Evolutionary conservation across 768 basidiomycete genomes (phyloP).

Genomic region (Hemileccinum rubropunctum): DNA sequence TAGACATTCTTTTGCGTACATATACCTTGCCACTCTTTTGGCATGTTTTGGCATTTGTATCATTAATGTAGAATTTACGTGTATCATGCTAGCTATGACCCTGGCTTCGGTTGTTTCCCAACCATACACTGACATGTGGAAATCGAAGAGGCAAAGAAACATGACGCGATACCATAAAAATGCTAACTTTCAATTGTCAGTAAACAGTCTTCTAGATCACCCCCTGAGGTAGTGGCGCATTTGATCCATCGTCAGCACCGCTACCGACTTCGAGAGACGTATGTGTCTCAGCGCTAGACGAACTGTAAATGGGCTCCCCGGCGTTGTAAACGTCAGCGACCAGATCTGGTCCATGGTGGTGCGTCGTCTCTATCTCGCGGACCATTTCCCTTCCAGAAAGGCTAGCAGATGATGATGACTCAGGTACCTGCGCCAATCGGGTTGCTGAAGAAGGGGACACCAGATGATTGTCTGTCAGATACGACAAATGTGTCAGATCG

Average conservation of each 20-base stretch:
- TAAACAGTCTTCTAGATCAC: background rate
- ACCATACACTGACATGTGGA: constrained; percentile 1
- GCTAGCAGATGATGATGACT: background rate
- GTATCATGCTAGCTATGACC: constrained; percentile 22
- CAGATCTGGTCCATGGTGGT: background rate
- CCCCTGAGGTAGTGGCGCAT: background rate
- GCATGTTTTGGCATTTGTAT: constrained; percentile 15
- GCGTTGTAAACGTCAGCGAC: background rate
- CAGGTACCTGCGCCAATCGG: constrained; percentile 2
- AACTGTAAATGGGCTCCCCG: constrained; percentile 3
- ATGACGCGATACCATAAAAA: background rate
- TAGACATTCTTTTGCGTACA: constrained; percentile 14
- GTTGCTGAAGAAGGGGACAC: constrained; percentile 12
- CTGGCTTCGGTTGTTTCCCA: constrained; percentile 2
- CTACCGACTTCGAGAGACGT: background rate
- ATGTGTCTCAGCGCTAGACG: background rate
- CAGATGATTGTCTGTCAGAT: constrained; percentile 40
- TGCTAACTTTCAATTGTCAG: background rate
- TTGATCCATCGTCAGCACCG: constrained; percentile 1
- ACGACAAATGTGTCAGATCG: constrained; percentile 5
- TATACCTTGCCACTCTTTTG: constrained; percentile 12
- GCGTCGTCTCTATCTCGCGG: constrained; percentile 1
- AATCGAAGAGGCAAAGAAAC: background rate
- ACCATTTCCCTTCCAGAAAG: background rate
- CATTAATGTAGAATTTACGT: constrained; percentile 30